Evolutionary conservation across 768 basidiomycete species (phyloP).

Genomic region (Tricholoma matsutake): DNA sequence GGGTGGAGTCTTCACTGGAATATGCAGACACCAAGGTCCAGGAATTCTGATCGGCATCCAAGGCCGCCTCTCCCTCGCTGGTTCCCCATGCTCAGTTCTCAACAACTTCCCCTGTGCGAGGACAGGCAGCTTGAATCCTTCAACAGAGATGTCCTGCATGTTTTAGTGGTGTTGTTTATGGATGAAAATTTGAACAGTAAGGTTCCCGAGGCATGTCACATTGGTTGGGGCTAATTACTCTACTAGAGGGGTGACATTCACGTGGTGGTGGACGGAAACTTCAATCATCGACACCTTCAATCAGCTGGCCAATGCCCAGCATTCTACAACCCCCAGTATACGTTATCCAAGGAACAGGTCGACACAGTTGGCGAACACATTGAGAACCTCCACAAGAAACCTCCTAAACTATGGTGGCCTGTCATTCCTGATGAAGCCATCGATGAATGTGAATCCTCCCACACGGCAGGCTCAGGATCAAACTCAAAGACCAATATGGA

Average conservation of each 20-base stretch:
- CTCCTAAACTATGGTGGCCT: not conserved
- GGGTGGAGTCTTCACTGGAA: slow-evolving; percentile 2
- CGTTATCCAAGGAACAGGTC: slow-evolving; percentile 32
- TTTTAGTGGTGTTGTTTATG: slow-evolving; percentile 26
- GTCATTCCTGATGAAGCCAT: slow-evolving; percentile 31
- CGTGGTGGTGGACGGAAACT: slow-evolving; percentile 35
- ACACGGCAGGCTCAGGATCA: slow-evolving; percentile 27
- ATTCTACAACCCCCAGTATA: slow-evolving; percentile 29
- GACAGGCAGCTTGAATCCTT: slow-evolving; percentile 20
- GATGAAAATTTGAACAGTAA: slow-evolving; percentile 17
- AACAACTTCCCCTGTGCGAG: too few relatives aligned
- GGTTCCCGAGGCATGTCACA: too few relatives aligned
- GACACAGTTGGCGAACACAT: slow-evolving; percentile 30
- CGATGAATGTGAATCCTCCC: slow-evolving; percentile 31
- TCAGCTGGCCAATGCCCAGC: slow-evolving; percentile 28
- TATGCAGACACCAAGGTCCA: not conserved
- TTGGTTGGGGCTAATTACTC: too few relatives aligned
- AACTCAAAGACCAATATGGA: slow-evolving; percentile 17
- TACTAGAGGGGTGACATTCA: slow-evolving; percentile 33
- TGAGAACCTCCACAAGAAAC: slow-evolving; percentile 14
- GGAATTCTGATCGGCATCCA: not conserved
- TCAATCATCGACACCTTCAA: slow-evolving; percentile 33
- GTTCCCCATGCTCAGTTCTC: too few relatives aligned
- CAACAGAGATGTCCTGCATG: slow-evolving; percentile 31
- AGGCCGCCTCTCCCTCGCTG: too few relatives aligned